Conservation (phyloP, 345 rosid species). For the Microcos paniculata region DNA sequence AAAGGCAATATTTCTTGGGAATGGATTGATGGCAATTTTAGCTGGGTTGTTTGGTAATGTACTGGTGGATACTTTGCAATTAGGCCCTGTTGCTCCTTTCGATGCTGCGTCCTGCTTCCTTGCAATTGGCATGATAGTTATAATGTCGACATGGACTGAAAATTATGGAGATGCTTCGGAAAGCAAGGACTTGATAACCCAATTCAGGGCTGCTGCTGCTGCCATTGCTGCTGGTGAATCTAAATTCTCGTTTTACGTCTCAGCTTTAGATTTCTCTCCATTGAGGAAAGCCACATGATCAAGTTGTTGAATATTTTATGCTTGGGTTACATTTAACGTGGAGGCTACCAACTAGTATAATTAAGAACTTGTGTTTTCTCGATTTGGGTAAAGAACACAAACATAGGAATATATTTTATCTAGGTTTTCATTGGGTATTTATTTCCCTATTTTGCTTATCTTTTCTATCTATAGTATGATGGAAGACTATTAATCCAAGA, state of each 20-base stretch:
- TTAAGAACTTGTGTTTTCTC: not conserved
- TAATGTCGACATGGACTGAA: constrained; percentile 59
- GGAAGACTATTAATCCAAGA: constrained; percentile 16
- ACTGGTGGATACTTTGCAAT: constrained; percentile 53
- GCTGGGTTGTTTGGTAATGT: constrained; percentile 62
- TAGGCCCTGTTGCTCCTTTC: constrained; percentile 73
- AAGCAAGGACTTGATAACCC: constrained; percentile 58
- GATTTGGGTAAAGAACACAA: not conserved
- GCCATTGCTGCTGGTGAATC: constrained; percentile 68
- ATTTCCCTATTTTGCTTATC: not conserved
- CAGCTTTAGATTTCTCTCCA: not conserved
- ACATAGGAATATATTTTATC: not conserved
- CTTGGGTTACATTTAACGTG: not conserved
- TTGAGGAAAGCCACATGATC: not conserved
- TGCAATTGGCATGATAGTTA: constrained; percentile 62
- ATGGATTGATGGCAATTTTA: constrained; percentile 62
- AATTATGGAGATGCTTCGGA: constrained; percentile 72
- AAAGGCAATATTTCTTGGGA: constrained; percentile 73
- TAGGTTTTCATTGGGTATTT: not conserved
- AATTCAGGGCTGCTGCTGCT: constrained; percentile 62
- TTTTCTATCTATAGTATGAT: not conserved
- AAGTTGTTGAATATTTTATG: not conserved
- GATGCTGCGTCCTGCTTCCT: constrained; percentile 78
- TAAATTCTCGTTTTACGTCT: constrained; percentile 6
- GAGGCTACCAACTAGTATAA: not conserved